phyloP scores from a whole-genome alignment of 2,329 filamentous ascomycete species.

The Colletotrichum eleusines region DNA sequence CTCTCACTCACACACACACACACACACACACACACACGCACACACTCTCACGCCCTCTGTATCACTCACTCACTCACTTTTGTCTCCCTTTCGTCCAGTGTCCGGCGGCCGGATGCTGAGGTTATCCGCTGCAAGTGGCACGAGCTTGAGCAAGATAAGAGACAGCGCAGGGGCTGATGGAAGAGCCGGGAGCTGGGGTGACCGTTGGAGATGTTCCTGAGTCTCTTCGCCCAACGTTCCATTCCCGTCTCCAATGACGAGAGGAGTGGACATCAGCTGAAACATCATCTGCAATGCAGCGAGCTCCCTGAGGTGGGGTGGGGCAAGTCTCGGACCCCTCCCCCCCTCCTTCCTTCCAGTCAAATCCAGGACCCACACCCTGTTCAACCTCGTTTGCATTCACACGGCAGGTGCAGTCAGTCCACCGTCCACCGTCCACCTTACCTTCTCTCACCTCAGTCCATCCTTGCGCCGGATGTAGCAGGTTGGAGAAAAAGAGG shows the following conservation, averaged over 20 bases:
- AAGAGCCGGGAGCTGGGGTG: constrained; percentile 29
- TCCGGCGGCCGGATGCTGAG: constrained; percentile 37
- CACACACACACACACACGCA: no score
- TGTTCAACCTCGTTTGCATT: not conserved
- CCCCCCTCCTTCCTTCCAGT: not conserved
- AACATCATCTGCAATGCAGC: constrained; percentile 39
- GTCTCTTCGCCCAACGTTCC: constrained; percentile 38
- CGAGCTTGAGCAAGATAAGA: constrained; percentile 7
- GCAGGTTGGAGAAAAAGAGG: no score
- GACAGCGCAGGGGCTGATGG: constrained; percentile 3
- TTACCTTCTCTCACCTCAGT: not conserved
- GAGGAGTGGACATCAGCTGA: constrained; percentile 42
- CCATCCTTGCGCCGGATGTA: not conserved
- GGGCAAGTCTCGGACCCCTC: constrained; percentile 2
- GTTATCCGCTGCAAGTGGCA: constrained; percentile 28
- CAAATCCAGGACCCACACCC: constrained; percentile 1
- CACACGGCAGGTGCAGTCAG: not conserved
- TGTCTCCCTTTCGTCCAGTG: constrained; percentile 18
- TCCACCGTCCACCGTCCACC: constrained; percentile 1
- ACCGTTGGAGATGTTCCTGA: constrained; percentile 38
- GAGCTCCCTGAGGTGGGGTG: constrained; percentile 18
- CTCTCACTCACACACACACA: not conserved
- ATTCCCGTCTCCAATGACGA: constrained; percentile 41
- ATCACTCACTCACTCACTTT: no score
- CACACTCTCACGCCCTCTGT: not conserved